Evolutionary conservation across 768 basidiomycete genomes (phyloP), one percentile per base, ranked within the genome.

Genomic region (Rhizopogon vinicolor): DNA sequence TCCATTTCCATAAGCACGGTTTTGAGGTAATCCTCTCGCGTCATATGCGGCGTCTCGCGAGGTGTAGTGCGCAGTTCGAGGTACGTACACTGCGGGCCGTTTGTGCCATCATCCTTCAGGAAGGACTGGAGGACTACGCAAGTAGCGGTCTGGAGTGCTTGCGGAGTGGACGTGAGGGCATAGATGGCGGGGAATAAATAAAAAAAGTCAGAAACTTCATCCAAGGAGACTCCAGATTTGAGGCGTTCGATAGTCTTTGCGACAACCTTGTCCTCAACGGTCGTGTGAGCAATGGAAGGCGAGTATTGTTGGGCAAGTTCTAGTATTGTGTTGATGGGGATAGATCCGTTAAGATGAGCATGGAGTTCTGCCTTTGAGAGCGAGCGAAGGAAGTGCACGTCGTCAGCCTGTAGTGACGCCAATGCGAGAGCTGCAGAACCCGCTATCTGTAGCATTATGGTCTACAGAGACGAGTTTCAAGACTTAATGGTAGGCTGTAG

Each of bases 11-110:
- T 76, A 13, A 93, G 74, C 0, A 94, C 87, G 1, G 81, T 74
- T 40, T 76, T 72, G 22, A 93, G 69, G 65, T 93, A 94, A 42
- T 73, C 66, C 55, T 75, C 68, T 8, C 84, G 74, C 7, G 74
- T 76, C 86, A 92, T 89, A 4, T 75, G 60, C 0, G 66, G 54
- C 0, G 83, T 88, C 64, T 65, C 72, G 43, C 85, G 78, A 0
- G 91, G 92, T 0, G 88, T 92, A 9, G 84, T 85, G n/a, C 92
- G 83, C n/a, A 93, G 78, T 64, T 93, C 92, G 35, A 94, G 75
- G 63, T 91, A 91, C 4, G 70, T 69, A 56, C 86, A 91, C 52
- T 89, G 80, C 0, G 84, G 75, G 0, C 59, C 40, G 9, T 19
- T 31, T 10, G 18, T n/a, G 7, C 16, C 49, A 40, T 52, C 25